A percentile compares a stretch with the other conserved stretches of the same genome.
Evolutionary conservation across 257 asterid genomes (phyloP).

Genomic region (Fraxinus quadrangulata): DNA sequence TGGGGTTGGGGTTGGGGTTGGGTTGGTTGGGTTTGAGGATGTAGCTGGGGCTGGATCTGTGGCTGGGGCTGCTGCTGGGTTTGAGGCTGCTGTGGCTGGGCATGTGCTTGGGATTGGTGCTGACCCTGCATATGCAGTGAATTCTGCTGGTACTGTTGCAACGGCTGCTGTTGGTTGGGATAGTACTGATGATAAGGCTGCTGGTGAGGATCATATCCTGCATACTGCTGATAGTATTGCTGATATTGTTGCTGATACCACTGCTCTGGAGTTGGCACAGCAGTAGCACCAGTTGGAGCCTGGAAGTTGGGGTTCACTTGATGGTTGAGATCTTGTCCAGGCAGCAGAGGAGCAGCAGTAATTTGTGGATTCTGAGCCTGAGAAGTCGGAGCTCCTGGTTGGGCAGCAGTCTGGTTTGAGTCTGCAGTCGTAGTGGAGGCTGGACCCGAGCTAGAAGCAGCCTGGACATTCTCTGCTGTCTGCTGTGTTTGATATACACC

Average conservation of each 20-base stretch:
- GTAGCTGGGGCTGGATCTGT: conserved; percentile 31
- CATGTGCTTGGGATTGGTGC: conserved; percentile 48
- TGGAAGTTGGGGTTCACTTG: conserved; percentile 51
- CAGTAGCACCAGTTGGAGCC: conserved; percentile 42
- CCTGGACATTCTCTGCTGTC: conserved; percentile 43
- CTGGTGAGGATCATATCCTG: conserved; percentile 71
- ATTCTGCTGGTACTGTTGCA: conserved; percentile 65
- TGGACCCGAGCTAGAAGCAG: conserved; percentile 45
- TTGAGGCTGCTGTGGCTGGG: conserved; percentile 43
- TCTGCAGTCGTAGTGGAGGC: conserved; percentile 39
- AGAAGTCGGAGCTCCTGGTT: conserved; percentile 47
- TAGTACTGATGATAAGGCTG: conserved; percentile 66
- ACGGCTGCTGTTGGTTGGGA: conserved; percentile 57
- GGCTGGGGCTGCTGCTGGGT: conserved; percentile 34
- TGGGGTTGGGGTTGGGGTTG: conserved; percentile 16
- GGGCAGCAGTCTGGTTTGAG: conserved; percentile 45
- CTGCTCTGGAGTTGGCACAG: conserved; percentile 64
- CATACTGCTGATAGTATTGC: conserved; percentile 85
- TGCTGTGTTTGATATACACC: conserved; percentile 71
- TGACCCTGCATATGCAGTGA: conserved; percentile 54
- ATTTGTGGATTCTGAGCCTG: conserved; percentile 56
- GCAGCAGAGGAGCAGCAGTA: conserved; percentile 42
- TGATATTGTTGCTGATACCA: conserved; percentile 90
- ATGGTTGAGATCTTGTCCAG: conserved; percentile 57
- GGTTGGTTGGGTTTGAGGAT: conserved; percentile 38